A percentile compares a stretch with the other conserved stretches of the same genome.
Evolutionary conservation across 1,139 yeast species (phyloP).

Genomic region (Candida pseudoviswanathii): DNA sequence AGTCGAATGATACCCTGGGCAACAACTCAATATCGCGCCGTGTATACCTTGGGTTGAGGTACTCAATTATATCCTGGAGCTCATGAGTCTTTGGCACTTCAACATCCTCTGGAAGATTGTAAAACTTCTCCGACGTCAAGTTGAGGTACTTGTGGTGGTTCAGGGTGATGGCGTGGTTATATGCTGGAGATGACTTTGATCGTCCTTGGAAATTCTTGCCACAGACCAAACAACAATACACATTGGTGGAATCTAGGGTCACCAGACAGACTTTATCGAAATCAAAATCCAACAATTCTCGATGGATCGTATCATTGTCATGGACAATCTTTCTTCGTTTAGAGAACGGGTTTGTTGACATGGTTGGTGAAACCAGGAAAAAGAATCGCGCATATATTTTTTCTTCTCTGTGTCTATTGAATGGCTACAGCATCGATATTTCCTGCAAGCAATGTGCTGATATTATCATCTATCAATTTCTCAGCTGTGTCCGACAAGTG

Average conservation of each 20-base stretch:
- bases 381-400: not conserved
- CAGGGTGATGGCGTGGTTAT: slow-evolving; percentile 61
- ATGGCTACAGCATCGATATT: slow-evolving; percentile 87
- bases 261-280: slow-evolving; percentile 67
- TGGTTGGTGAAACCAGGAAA: not conserved
- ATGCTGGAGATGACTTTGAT: slow-evolving; percentile 63
- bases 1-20: slow-evolving; percentile 31
- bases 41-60: slow-evolving; percentile 55
- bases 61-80: slow-evolving; percentile 50
- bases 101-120: slow-evolving; percentile 62
- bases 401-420: slow-evolving; percentile 35
- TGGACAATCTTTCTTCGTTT: slow-evolving; percentile 8
- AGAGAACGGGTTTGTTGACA: slow-evolving; percentile 10
- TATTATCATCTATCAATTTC: slow-evolving; percentile 81
- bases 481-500: slow-evolving; percentile 92
- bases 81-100: slow-evolving; percentile 28
- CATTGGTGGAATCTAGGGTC: slow-evolving; percentile 59
- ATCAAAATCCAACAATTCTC: slow-evolving; percentile 66
- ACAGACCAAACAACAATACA: slow-evolving; percentile 74
- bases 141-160: slow-evolving; percentile 68
- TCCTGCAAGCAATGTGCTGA: slow-evolving; percentile 83
- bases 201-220: slow-evolving; percentile 78
- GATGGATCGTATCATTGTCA: slow-evolving; percentile 49
- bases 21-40: slow-evolving; percentile 25
- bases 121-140: slow-evolving; percentile 49